These are phyloP conservation scores for Parmales sp. DNA, from an alignment of 108 stramenopile genomes.

Conservation along the genomic window DNA sequence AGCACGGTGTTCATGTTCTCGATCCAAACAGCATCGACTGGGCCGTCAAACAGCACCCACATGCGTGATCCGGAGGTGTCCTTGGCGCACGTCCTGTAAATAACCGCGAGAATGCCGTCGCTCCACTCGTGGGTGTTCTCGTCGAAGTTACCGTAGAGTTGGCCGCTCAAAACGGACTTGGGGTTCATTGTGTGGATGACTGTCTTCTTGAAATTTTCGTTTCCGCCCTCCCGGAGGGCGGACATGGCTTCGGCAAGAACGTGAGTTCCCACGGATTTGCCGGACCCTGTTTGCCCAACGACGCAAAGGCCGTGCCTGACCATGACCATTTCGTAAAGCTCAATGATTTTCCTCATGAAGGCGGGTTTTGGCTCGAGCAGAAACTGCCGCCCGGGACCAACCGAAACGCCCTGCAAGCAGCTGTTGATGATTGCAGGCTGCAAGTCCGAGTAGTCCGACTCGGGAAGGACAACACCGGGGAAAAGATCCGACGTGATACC, in stretches of 20 bases:
- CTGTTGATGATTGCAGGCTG: conserved; percentile 25
- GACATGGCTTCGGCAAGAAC: conserved; percentile 47
- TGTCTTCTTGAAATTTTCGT: conserved; percentile 34
- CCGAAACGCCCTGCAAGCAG: conserved; percentile 31
- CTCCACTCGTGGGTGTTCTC: conserved; percentile 78
- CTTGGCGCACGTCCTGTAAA: conserved; percentile 85
- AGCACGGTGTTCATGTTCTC: conserved; percentile 91
- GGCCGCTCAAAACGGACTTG: conserved; percentile 74
- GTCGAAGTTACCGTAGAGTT: conserved; percentile 87
- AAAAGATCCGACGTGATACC: conserved; percentile 59
- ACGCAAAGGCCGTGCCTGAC: conserved; percentile 62
- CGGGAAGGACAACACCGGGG: conserved; percentile 46
- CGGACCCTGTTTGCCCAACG: conserved; percentile 53
- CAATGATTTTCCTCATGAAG: conserved; percentile 40
- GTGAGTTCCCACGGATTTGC: conserved; percentile 45
- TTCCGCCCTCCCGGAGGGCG: conserved; percentile 18
- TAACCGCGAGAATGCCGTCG: conserved; percentile 77
- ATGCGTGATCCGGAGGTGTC: conserved; percentile 73
- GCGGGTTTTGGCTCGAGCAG: conserved; percentile 26
- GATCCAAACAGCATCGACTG: conserved; percentile 88
- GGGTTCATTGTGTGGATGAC: conserved; percentile 79
- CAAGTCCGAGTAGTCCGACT: conserved; percentile 43
- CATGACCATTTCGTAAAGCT: conserved; percentile 55
- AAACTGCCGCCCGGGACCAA: conserved; percentile 22
- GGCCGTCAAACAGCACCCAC: conserved; percentile 83